Evolutionary conservation across 2,329 filamentous ascomycete genomes (phyloP).

Genomic region (Arthrinium puccinioides): DNA sequence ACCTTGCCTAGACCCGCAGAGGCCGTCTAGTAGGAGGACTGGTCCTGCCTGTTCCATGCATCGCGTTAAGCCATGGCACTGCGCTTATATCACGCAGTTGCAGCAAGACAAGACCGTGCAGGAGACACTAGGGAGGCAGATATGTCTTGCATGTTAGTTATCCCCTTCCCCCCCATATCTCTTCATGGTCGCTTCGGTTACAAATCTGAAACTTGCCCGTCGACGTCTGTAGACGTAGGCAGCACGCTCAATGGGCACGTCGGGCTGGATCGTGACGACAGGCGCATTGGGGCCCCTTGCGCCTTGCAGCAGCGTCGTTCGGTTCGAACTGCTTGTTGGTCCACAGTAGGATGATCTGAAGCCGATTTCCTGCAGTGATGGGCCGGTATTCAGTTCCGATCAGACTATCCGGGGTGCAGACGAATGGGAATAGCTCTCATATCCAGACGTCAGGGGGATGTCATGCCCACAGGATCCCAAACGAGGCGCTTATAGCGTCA

Average conservation of each 20-base stretch:
- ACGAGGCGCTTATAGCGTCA: constrained; percentile 7
- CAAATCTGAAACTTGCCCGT: constrained; percentile 1
- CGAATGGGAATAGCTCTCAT: constrained; percentile 5
- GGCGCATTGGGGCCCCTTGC: constrained; percentile 1
- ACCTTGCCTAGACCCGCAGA: no score
- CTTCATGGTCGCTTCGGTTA: no score
- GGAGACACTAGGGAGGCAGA: background rate
- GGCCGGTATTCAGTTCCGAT: constrained; percentile 1
- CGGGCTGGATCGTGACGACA: background rate
- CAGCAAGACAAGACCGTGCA: background rate
- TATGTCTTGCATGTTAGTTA: constrained; percentile 1
- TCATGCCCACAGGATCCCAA: background rate
- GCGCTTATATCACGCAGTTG: background rate
- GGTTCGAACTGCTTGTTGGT: constrained; percentile 1
- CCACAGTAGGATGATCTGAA: constrained; percentile 1
- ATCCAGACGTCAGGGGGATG: background rate
- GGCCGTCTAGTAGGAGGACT: no score
- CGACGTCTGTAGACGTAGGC: background rate
- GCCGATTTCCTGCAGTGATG: constrained; percentile 3
- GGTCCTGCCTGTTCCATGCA: no score
- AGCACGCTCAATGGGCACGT: constrained; percentile 1
- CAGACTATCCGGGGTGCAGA: constrained; percentile 4
- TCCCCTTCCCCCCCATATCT: no score
- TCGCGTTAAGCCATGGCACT: no score
- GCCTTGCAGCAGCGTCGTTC: constrained; percentile 1